Percentiles rank a stretch among this genome's conserved stretches.
phyloP scores from a whole-genome alignment of 129 eudicot genomes.

The Dittrichia graveolens region DNA sequence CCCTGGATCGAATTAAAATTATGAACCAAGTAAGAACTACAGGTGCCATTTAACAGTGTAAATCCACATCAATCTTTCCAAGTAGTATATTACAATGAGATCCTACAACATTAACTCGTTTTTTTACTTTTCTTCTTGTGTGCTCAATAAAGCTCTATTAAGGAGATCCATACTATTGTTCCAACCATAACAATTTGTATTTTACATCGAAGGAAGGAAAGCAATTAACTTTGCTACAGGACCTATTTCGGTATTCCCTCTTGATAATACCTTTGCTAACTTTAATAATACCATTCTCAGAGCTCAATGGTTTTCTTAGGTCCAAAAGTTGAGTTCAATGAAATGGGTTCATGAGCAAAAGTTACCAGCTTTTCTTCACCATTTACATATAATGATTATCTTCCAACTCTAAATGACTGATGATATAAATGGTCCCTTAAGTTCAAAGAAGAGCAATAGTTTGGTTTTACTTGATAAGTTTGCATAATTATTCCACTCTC shows the following conservation, averaged over 20 bases:
- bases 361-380: too few relatives aligned
- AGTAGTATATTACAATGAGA: neutral
- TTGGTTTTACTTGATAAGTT: too few relatives aligned
- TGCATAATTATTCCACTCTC: too few relatives aligned
- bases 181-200: neutral
- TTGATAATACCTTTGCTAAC: neutral
- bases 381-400: too few relatives aligned
- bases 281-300: neutral
- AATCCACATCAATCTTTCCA: neutral
- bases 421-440: neutral
- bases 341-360: too few relatives aligned
- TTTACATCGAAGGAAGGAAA: neutral
- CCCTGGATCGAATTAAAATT: conserved; percentile 44
- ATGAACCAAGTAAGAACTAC: neutral
- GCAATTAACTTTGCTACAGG: neutral
- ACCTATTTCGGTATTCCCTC: neutral
- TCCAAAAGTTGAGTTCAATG: neutral
- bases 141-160: neutral
- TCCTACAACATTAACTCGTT: neutral
- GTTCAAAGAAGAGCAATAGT: too few relatives aligned
- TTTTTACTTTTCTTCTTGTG: neutral
- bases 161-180: neutral
- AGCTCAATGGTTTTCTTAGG: neutral
- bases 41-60: neutral
- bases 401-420: neutral